These are phyloP conservation scores for Articulospora tetracladia DNA, from an alignment of 495 filamentous ascomycete species.

Conservation along the genomic window DNA sequence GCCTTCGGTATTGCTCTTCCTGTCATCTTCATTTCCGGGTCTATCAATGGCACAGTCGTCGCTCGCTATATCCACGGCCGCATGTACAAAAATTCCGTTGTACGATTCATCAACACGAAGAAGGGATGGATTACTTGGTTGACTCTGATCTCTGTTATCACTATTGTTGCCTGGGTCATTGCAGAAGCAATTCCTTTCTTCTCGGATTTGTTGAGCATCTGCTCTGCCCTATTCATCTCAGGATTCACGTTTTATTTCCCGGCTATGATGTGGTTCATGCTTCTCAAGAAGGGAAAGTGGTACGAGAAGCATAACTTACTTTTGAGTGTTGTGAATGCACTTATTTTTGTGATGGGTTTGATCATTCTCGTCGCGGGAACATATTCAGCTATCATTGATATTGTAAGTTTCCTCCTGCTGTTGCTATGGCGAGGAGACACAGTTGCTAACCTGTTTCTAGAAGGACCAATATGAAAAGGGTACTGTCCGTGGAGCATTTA, in stretches of 20 bases:
- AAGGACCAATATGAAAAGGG: not conserved
- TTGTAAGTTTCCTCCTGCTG: not conserved
- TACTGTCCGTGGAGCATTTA: not conserved
- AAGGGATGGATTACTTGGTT: conserved; percentile 55
- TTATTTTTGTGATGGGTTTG: conserved; percentile 52
- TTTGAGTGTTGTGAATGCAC: conserved; percentile 41
- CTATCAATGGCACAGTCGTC: conserved; percentile 56
- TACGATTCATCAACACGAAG: conserved; percentile 52
- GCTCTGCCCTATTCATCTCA: conserved; percentile 58
- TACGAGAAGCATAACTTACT: conserved; percentile 41
- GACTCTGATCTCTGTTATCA: conserved; percentile 52
- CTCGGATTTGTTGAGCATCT: conserved; percentile 56
- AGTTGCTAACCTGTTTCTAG: not conserved
- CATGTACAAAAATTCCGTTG: conserved; percentile 22
- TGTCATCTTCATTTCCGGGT: conserved; percentile 39
- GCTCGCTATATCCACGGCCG: conserved; percentile 64
- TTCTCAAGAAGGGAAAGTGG: conserved; percentile 52
- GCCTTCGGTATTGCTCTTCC: conserved; percentile 79
- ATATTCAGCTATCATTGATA: conserved; percentile 28
- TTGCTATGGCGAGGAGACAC: not conserved
- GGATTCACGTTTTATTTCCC: conserved; percentile 66
- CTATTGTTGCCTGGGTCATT: conserved; percentile 67
- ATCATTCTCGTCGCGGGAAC: conserved; percentile 54
- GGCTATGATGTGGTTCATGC: conserved; percentile 60
- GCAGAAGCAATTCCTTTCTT: conserved; percentile 72